Percentiles rank a stretch among this genome's conserved stretches.
Conservation (phyloP, 2,329 filamentous ascomycete genomes). For the Talaromyces sp. region DNA sequence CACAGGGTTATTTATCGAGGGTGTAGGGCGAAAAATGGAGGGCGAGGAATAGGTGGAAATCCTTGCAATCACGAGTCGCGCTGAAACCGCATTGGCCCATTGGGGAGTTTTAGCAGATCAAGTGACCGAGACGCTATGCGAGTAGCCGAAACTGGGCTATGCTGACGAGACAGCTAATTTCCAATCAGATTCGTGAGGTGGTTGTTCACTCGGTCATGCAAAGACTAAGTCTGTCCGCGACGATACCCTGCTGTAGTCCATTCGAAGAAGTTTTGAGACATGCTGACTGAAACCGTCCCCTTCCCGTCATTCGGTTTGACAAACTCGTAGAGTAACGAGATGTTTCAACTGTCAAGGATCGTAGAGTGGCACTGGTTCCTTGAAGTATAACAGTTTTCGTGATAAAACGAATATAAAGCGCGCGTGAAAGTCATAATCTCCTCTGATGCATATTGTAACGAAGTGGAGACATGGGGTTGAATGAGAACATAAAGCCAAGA, state of each 20-base stretch:
- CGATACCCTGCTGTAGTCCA: conserved; percentile 1
- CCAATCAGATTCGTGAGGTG: conserved; percentile 22
- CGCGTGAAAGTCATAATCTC: conserved; percentile 9
- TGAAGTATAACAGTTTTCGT: conserved; percentile 2
- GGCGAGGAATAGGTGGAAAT: conserved; percentile 2
- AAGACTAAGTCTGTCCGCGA: neutral
- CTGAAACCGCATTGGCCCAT: conserved; percentile 19
- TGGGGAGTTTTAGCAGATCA: conserved; percentile 48
- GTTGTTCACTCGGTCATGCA: conserved; percentile 1
- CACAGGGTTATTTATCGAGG: neutral
- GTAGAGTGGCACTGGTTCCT: neutral
- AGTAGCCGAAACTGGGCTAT: conserved; percentile 36
- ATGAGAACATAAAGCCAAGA: conserved; percentile 26
- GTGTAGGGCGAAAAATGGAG: conserved; percentile 2
- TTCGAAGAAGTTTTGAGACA: conserved; percentile 3
- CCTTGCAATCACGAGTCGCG: conserved; percentile 6
- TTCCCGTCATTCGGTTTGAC: neutral
- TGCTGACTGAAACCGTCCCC: neutral
- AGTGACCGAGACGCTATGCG: conserved; percentile 61
- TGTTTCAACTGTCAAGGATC: neutral
- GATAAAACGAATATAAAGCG: conserved; percentile 17
- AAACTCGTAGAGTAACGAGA: neutral
- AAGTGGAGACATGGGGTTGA: conserved; percentile 15
- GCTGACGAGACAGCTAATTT: conserved; percentile 10
- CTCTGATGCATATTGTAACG: neutral